These are phyloP conservation scores for Exobasidium rhododendri DNA, from an alignment of 1,284 basidiomycete species.

Conservation along the genomic window DNA sequence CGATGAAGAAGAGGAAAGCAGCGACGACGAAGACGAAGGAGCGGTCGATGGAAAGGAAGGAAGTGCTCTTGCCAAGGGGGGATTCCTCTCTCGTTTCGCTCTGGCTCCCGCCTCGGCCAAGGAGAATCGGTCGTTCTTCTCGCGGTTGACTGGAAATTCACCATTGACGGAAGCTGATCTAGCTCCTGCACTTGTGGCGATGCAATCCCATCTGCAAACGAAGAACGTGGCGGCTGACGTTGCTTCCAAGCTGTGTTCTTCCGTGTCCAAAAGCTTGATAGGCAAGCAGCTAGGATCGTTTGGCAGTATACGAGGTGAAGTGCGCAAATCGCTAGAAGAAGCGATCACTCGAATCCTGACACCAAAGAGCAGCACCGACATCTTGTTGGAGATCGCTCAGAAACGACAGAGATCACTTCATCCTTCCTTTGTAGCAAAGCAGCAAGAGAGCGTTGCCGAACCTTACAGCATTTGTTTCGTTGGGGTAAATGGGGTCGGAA, in stretches of 20 bases:
- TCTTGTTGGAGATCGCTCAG: conserved; percentile 68
- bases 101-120: neutral
- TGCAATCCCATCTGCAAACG: conserved; percentile 96
- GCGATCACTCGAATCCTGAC: conserved; percentile 91
- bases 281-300: conserved; percentile 63
- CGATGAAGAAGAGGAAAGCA: conserved; percentile 27
- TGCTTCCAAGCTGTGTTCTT: conserved; percentile 87
- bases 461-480: conserved; percentile 96
- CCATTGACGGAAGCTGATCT: conserved; percentile 78
- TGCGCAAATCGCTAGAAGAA: conserved; percentile 76
- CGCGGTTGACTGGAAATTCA: conserved; percentile 66
- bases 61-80: conserved; percentile 51
- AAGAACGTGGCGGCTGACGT: conserved; percentile 98
- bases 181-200: conserved; percentile 80
- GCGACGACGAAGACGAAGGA: conserved; percentile 35
- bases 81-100: conserved; percentile 65
- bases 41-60: conserved; percentile 21
- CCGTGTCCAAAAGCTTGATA: conserved; percentile 80
- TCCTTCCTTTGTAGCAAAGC: conserved; percentile 50
- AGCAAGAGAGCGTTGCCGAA: conserved; percentile 56
- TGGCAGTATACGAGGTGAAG: conserved; percentile 70
- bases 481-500: conserved; percentile 99
- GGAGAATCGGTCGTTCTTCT: conserved; percentile 24
- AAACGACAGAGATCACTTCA: conserved; percentile 53
- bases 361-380: conserved; percentile 91